These are phyloP conservation scores for Backusella luteola DNA, from an alignment of 192 early-diverging fungal genomes.

Conservation along the genomic window DNA sequence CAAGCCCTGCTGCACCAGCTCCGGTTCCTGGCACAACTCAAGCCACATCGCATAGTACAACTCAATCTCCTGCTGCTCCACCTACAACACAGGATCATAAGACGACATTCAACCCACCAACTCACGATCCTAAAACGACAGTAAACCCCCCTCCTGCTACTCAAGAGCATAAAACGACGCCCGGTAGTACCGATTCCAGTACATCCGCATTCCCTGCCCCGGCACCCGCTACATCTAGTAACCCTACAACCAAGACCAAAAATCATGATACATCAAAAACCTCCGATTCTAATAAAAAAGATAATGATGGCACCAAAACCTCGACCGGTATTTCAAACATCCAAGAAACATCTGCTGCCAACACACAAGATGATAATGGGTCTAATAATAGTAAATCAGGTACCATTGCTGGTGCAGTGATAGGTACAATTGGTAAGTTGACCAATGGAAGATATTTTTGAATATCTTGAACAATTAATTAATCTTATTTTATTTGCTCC, in stretches of 20 bases:
- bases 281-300: slow-evolving; percentile 3
- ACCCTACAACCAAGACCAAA: background rate
- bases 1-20: background rate
- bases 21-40: slow-evolving; percentile 2
- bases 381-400: slow-evolving; percentile 15
- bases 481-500: background rate
- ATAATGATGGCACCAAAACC: background rate
- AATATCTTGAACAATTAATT: background rate
- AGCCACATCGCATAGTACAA: background rate
- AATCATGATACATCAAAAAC: background rate
- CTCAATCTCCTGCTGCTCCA: background rate
- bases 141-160: background rate
- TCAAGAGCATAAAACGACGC: background rate
- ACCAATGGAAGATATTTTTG: background rate
- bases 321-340: background rate
- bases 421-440: slow-evolving; percentile 19
- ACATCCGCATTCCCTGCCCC: background rate
- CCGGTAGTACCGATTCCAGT: background rate
- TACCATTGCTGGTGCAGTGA: slow-evolving; percentile 16
- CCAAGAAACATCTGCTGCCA: background rate
- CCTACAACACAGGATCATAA: background rate
- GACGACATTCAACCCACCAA: background rate
- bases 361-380: background rate
- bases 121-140: background rate
- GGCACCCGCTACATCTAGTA: background rate